Conservation (phyloP, 768 basidiomycete genomes). For the Mrakia gelida region DNA sequence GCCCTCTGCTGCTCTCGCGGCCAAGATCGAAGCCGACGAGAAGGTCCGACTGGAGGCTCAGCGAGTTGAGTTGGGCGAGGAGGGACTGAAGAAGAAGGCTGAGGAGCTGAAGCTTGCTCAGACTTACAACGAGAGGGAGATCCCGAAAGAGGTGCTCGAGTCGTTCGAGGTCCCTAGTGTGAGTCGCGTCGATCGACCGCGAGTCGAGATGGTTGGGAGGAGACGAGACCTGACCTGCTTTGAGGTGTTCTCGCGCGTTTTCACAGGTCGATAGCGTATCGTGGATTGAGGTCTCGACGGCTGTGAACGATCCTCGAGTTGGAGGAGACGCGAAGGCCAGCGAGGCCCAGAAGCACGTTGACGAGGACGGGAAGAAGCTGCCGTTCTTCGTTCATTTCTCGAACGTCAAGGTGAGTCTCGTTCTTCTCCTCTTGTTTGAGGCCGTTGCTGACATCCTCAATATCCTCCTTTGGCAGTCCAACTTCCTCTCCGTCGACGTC, state of each 20-base stretch:
- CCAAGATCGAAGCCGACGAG: constrained; percentile 73
- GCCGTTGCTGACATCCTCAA: neutral
- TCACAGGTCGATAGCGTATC: constrained; percentile 66
- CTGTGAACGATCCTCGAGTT: constrained; percentile 42
- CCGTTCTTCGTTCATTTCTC: constrained; percentile 93
- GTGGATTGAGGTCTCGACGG: constrained; percentile 75
- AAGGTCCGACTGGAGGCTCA: constrained; percentile 70
- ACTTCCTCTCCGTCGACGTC: constrained; percentile 78
- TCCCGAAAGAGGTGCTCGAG: constrained; percentile 74
- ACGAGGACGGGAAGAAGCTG: constrained; percentile 60
- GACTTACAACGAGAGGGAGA: constrained; percentile 73
- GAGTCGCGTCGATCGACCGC: constrained; percentile 16
- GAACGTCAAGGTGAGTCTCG: constrained; percentile 67
- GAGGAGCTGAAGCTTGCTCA: constrained; percentile 74
- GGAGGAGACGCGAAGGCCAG: constrained; percentile 36
- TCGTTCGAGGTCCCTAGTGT: constrained; percentile 88
- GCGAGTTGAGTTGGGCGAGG: constrained; percentile 65
- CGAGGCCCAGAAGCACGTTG: constrained; percentile 60
- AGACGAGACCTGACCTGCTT: neutral
- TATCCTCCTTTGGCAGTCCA: constrained; percentile 57
- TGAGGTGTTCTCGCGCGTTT: neutral
- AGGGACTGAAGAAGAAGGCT: constrained; percentile 68
- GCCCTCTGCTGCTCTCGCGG: constrained; percentile 78
- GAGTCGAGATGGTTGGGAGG: neutral
- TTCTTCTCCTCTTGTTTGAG: neutral